Base-by-base conservation (phyloP, 768 basidiomycete species). In the Mycena vitilis region DNA sequence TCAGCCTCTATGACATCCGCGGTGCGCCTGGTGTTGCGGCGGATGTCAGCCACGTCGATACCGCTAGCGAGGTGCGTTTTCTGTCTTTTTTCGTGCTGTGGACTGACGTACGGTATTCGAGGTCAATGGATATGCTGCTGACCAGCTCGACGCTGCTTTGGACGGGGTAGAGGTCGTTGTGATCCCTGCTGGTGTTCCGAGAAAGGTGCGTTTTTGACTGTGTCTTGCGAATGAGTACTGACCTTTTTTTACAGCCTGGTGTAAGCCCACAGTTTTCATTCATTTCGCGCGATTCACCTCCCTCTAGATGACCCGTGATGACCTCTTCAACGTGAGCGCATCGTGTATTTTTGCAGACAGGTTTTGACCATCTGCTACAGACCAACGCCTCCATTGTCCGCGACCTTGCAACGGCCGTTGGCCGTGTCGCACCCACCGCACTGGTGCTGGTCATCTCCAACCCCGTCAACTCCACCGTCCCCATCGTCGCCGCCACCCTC, bases 361-460 rank as follows among this genome's bases (percentile, higher is more conserved):
- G 30, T 30, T 37, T 20, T 37, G 47, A 16, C 37, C 4, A 15
- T 56, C 36, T 13, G 37, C 34, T 13, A 45, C 34, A 96, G 95
- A 96, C 96, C 74, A 99, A 99, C 80, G 97, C 97, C 63, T 95
- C 95, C 68, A 98, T 99, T 77, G 95, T 98, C 76, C 93, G 95
- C 63, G 96, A 96, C 86, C 94, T 99, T 73, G 97, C 97, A 42
- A 81, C 91, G 56, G 92, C 95, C 16, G 87, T 96, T 70, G 94
- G 89, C 73, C 93, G 95, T 68, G 90, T 94, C 65, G 82, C 94
- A 45, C 96, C 98, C 61, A 88, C 91, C 59, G 98, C 98, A n/a
- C 90, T 94, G 82, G 87, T 99, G 76, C 89, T 95, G 73, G 91
- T 99, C 82, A 99, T 99, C 82, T 97, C 96, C 75, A 99, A 99